Base-by-base conservation (phyloP, 176 grass and related monocot species). In the Puya raimondii region DNA sequence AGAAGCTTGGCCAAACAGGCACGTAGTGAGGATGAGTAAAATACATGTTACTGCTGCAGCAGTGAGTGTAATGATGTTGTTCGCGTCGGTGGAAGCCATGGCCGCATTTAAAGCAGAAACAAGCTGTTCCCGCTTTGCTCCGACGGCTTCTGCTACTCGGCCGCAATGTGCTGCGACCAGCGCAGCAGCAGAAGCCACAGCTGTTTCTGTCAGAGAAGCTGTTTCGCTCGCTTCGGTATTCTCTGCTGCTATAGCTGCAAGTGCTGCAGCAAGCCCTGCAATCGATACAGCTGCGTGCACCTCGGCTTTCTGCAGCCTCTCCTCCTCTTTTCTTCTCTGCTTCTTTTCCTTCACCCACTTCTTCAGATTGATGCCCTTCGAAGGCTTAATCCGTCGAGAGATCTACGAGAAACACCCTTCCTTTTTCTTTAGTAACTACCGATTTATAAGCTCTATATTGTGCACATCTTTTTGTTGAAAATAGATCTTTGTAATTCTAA, bases 321-420 rank as follows among this genome's bases (percentile, higher is more conserved):
- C 84, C 17, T 88, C 87, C 56, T 93, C 89, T 80, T 99, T 99
- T 68, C 94, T 86, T 78, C 79, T 91, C 74, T 85, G 94, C 79
- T 99, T 93, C 61, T 86, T 80, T 72, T 99, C 94, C 84, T 90
- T 99, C 22, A 99, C 77, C 94, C 94, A 93, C 73, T 99, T 99
- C 82, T 93, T 99, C 42, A 93, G 79, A 51, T 81, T 87, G 53
- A 90, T 78, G 23, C 79, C 77, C 48, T 82, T 93, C 94, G 89
- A 99, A 15, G 90, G 72, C 4, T 82, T 49, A 66, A 99, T 88
- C 75, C 93, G 91, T 64, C 76, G 90, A 49, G 77, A 83, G 61
- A 99, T 78, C 94, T 99, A 82, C 74, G 70, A 52, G 8, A 70
- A 47, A 22, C 9, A 33, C 9, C 21, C 51, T 11, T 64, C 61